A percentile compares a stretch with the other conserved stretches of the same genome.
These are phyloP conservation scores for Tolypocladium album DNA, from an alignment of 2,329 filamentous ascomycete genomes.

Conservation along the genomic window DNA sequence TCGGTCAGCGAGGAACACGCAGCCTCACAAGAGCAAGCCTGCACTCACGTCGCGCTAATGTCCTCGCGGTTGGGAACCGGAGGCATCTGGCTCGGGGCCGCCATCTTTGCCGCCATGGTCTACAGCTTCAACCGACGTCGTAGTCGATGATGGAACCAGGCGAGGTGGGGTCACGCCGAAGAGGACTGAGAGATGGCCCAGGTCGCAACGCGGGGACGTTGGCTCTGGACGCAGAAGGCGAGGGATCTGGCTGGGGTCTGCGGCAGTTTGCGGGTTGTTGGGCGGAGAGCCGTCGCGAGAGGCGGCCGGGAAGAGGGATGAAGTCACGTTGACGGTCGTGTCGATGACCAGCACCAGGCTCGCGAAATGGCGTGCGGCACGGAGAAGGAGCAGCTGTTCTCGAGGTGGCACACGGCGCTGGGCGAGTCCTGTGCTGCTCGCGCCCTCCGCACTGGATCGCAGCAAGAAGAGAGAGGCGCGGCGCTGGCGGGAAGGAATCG, in stretches of 20 bases:
- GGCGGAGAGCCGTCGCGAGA: neutral
- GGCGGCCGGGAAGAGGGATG: neutral
- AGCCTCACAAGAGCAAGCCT: neutral
- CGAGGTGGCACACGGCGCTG: neutral
- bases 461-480: neutral
- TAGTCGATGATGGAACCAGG: neutral
- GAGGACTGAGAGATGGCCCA: neutral
- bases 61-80: conserved; percentile 52
- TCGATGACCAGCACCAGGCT: neutral
- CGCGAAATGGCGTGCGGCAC: neutral
- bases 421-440: neutral
- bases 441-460: neutral
- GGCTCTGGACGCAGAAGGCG: neutral
- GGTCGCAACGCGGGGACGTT: neutral
- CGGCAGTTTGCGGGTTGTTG: neutral
- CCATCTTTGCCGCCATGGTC: conserved; percentile 24
- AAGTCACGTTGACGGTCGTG: neutral
- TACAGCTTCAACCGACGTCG: neutral
- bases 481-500: neutral
- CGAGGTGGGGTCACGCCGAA: conserved; percentile 3
- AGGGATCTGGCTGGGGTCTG: neutral
- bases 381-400: neutral
- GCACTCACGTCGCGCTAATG: conserved; percentile 37
- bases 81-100: conserved; percentile 35
- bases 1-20: conserved; percentile 10